These are phyloP conservation scores for Chlorella sp. DNA, from an alignment of 139 green algal species.

Conservation along the genomic window DNA sequence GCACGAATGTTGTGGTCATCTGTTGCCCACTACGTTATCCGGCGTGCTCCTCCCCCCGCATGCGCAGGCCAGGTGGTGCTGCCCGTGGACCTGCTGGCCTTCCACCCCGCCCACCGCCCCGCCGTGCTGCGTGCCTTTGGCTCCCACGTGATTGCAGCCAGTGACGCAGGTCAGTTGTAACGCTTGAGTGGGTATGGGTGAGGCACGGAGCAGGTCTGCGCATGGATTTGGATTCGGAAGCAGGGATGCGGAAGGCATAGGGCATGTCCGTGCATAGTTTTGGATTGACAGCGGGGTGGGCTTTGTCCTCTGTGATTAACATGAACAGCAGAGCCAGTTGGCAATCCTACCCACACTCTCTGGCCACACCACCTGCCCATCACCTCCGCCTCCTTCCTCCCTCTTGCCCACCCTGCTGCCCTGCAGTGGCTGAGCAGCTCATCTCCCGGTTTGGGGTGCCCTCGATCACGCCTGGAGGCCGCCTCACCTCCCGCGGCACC, in stretches of 20 bases:
- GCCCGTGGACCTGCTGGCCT: slow-evolving; percentile 46
- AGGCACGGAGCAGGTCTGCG: no score
- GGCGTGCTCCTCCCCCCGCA: not conserved
- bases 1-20: no score
- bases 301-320: not conserved
- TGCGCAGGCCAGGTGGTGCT: slow-evolving; percentile 20
- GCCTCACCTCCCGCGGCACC: slow-evolving; percentile 45
- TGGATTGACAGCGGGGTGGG: no score
- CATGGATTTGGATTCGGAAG: no score
- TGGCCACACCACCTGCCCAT: not conserved
- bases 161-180: not conserved
- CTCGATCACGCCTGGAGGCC: slow-evolving; percentile 47
- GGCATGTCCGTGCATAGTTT: no score
- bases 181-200: no score
- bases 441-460: slow-evolving; percentile 31
- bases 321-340: not conserved
- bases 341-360: no score
- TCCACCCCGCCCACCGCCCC: not conserved
- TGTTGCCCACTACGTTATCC: not conserved
- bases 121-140: slow-evolving; percentile 58
- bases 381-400: not conserved
- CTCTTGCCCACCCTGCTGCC: not conserved
- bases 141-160: slow-evolving; percentile 47
- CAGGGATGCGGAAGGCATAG: no score
- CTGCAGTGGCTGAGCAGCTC: slow-evolving; percentile 45